phyloP scores from a whole-genome alignment of 768 basidiomycete species.

The Porpolomopsis calyptriformis region DNA sequence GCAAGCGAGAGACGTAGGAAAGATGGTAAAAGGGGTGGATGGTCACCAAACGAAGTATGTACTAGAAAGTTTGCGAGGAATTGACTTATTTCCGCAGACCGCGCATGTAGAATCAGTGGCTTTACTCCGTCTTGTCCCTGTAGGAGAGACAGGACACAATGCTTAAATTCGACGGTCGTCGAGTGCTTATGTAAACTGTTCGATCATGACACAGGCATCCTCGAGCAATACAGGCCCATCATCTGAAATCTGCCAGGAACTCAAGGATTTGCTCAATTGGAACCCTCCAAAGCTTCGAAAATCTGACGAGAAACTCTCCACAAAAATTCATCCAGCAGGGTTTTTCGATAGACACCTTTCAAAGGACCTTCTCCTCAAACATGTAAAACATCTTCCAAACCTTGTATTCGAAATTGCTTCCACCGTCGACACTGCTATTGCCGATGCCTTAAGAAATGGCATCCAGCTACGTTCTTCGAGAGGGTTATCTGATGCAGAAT shows the following conservation, averaged over 20 bases:
- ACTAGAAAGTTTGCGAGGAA: conserved; percentile 76
- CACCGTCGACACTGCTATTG: conserved; percentile 1
- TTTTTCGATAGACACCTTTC: conserved; percentile 2
- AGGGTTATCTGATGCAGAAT: too few species aligned
- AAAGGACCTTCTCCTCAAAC: neutral
- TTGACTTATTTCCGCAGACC: conserved; percentile 95
- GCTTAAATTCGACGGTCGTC: too few species aligned
- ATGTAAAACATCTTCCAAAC: neutral
- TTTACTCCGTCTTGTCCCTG: conserved; percentile 47
- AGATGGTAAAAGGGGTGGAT: conserved; percentile 41
- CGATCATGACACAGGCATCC: too few species aligned
- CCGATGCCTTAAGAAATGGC: neutral
- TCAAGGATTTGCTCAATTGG: conserved; percentile 8
- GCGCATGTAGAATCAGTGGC: conserved; percentile 86
- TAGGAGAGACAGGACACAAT: too few species aligned
- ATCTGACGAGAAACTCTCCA: neutral
- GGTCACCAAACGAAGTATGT: conserved; percentile 44
- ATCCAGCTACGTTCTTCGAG: neutral
- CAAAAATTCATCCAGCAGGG: neutral
- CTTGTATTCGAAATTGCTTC: neutral
- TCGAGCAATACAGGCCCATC: too few species aligned
- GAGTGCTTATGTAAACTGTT: too few species aligned
- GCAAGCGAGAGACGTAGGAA: conserved; percentile 79
- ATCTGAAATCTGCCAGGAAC: too few species aligned
- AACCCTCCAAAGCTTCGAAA: neutral